Conservation (phyloP, 495 filamentous ascomycete genomes). For the Extremus antarcticus region DNA sequence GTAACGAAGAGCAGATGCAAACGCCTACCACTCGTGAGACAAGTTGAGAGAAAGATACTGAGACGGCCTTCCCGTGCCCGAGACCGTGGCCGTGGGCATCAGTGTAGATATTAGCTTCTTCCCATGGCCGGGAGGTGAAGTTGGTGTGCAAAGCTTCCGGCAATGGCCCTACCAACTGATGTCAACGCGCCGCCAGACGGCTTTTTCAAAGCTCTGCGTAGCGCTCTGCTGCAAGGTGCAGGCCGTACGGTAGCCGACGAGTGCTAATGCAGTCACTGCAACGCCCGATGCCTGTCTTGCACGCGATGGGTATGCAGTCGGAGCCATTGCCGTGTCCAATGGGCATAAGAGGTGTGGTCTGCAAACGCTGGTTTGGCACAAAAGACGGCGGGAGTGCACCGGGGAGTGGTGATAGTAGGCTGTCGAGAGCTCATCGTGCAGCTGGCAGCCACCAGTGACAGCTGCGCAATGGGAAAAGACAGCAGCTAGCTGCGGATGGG, state of each 20-base stretch:
- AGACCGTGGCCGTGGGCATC: neutral
- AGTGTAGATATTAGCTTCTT: neutral
- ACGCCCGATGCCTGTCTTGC: neutral
- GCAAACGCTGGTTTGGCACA: neutral
- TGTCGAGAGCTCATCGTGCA: neutral
- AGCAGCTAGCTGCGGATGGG: neutral
- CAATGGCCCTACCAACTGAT: neutral
- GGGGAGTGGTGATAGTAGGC: neutral
- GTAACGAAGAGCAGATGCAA: neutral
- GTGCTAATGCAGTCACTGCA: neutral
- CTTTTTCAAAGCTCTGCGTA: no score
- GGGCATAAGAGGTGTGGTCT: neutral
- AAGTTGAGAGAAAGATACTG: neutral
- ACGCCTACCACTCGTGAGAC: neutral
- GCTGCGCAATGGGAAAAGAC: neutral
- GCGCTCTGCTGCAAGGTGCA: no score
- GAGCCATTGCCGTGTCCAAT: neutral
- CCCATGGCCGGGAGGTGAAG: neutral
- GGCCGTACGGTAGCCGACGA: neutral
- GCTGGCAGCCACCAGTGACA: neutral
- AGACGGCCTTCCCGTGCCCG: neutral
- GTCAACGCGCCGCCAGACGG: neutral
- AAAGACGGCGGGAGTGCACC: neutral
- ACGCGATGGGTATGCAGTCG: neutral
- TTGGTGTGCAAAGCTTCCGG: neutral